Evolutionary conservation across 352 stramenopile genomes (phyloP), one percentile per base, ranked within the genome.

Genomic region (Pythium apleroticum): DNA sequence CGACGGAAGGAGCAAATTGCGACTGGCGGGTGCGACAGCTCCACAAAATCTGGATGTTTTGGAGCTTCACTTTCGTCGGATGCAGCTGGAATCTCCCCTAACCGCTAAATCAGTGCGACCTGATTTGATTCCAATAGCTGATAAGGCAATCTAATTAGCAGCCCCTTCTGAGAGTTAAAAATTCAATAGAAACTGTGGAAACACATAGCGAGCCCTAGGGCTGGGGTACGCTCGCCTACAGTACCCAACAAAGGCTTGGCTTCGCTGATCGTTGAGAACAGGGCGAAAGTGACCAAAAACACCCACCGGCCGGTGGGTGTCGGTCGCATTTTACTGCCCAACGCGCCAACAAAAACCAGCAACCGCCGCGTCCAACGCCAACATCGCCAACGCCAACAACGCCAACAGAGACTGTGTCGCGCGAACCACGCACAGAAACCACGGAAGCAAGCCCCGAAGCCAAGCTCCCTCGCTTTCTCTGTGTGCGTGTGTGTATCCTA

Each of bases 11-110:
- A n/a, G 19, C 5, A 46, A 46, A 46, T 24, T 46, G 24, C 39
- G 39, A 46, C 39, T 6, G 20, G 6, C 4, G 11, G 7, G 43
- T 15, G 43, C n/a, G n/a, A 24, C 43, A 25, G 8, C 5, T 33
- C 43, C 43, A 50, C n/a, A 27, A 50, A 17, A 25, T 50, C 7
- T 50, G 43, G 43, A 50, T 50, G 30, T 33, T n/a, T n/a, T n/a
- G n/a, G n/a, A n/a, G n/a, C 17, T 12, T 50, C 43, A 50, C 43
- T 50, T 50, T 28, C 43, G 43, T 12, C 11, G 43, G 11, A 50
- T 22, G 7, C 43, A 19, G 43, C 43, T 50, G 43, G 43, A 6
- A 15, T 5, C 7, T 27, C 43, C 43, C 43, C 43, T 50, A 50
- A 19, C 43, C 43, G 9, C 43, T 50, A 28, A 28, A 50, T 50